Conservation (phyloP, 129 eudicot species). For the Sambucus nigra region DNA sequence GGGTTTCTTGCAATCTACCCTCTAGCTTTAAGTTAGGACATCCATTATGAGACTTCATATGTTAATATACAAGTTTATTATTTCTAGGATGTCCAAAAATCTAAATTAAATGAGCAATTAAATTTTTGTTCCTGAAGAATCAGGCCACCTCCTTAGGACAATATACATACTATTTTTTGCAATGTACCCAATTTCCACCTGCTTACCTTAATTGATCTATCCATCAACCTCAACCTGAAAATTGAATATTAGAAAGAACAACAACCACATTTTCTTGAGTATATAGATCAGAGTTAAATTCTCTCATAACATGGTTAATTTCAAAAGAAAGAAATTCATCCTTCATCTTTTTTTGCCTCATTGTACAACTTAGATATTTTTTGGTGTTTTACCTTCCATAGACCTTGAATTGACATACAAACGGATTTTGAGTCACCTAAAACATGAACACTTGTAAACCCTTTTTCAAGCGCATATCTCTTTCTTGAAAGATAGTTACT, state of each 20-base stretch:
- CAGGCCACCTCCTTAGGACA: no score
- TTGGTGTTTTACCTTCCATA: conserved; percentile 68
- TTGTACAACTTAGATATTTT: conserved; percentile 51
- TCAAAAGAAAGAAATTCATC: conserved; percentile 58
- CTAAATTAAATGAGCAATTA: no score
- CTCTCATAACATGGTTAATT: conserved; percentile 68
- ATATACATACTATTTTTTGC: no score
- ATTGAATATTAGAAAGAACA: conserved; percentile 54
- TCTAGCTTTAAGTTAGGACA: no score
- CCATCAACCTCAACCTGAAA: conserved; percentile 21
- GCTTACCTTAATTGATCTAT: neutral
- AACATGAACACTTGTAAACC: conserved; percentile 68
- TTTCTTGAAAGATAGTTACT: no score
- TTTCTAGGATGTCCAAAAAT: no score
- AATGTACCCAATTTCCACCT: neutral
- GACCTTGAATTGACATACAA: conserved; percentile 87
- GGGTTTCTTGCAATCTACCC: no score
- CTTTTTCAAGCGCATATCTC: conserved; percentile 75
- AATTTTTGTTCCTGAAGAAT: no score
- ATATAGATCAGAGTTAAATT: conserved; percentile 82
- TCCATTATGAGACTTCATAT: no score
- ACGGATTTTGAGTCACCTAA: conserved; percentile 87
- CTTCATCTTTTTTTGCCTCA: conserved; percentile 73
- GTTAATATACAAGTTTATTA: no score
- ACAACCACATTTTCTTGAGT: conserved; percentile 82